Base-by-base conservation (phyloP, 2,329 filamentous ascomycete genomes). In the Neonectria coccinea region DNA sequence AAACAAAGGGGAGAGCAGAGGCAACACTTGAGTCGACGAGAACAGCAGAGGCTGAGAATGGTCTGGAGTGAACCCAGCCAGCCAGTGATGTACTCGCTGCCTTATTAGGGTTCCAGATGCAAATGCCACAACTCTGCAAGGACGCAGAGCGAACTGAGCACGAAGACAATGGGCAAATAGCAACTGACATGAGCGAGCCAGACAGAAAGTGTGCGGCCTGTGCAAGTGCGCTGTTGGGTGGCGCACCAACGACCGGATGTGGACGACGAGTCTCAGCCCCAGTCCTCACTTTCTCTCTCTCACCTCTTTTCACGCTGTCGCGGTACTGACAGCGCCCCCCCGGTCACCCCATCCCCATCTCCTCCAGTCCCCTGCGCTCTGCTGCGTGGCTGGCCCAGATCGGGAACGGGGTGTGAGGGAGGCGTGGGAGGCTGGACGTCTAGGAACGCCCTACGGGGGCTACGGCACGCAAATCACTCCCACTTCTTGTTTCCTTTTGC, bases 351-450 rank as follows among this genome's bases (percentile, higher is more conserved):
- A 41, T 70, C 59, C 62, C 64, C 62, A 61, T 71, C 68, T 62
- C 53, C 54, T 70, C 69, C 70, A 70, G 67, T 67, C 70, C 70
- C 68, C 68, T 73, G 67, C 69, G 62, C 61, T 65, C 50, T 56
- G 48, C 61, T 68, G 62, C 56, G 70, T 73, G 71, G 71, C 71
- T 73, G 71, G 59, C 53, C 65, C 62, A 73, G 70, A 73, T 73
- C 71, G 71, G 70, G 71, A 66, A 66, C 69, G 71, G 69, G 61
- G 64, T 70, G 68, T 62, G 22, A 22, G 22, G 22, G 22, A 22
- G 22, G 22, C 22, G 22, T 22, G 22, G 22, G 62, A 62, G 62
- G 44, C 64, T 71, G 64, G 36, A 63, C 54, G 42, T 62, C 63
- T 59, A 63, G 66, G 62, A 54, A 54, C 50, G 50, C 55, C 61